These are phyloP conservation scores for Alisma plantagoaquatica DNA, from an alignment of 106 monocot genomes.

Conservation along the genomic window DNA sequence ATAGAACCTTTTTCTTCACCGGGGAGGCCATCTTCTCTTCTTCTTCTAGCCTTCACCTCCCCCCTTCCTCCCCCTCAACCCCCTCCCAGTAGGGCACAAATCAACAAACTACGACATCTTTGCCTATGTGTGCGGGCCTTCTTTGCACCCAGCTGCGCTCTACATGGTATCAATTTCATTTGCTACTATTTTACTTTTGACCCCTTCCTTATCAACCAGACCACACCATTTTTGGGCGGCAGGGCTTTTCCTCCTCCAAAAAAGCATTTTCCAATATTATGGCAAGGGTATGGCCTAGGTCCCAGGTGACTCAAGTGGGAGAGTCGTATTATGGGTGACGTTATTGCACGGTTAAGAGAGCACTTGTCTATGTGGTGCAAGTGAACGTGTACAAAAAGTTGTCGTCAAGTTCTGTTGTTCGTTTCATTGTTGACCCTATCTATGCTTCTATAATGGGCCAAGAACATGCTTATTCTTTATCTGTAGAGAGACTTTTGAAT, in stretches of 20 bases:
- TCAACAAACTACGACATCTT: not conserved
- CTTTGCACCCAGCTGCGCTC: no score
- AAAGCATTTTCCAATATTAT: not conserved
- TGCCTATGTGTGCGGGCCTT: not conserved
- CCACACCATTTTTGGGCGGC: not conserved
- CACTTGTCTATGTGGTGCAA: not conserved
- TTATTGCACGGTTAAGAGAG: not conserved
- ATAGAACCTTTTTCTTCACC: not conserved
- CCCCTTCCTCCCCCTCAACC: not conserved
- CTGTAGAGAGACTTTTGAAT: not conserved
- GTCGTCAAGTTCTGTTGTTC: not conserved
- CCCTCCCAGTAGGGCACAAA: not conserved
- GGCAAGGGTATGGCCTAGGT: not conserved
- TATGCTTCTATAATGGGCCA: not conserved
- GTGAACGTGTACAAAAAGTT: constrained; percentile 1
- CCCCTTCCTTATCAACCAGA: not conserved
- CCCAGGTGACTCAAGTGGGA: not conserved
- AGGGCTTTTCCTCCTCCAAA: not conserved
- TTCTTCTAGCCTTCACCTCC: not conserved
- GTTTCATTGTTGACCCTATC: not conserved
- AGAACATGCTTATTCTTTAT: not conserved
- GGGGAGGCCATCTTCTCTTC: not conserved
- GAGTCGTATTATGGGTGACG: not conserved
- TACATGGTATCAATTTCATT: no score
- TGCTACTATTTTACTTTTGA: no score